Percentiles rank a stretch among this genome's conserved stretches.
phyloP scores from a whole-genome alignment of 139 green algal genomes.

The Eudorina sp. region DNA sequence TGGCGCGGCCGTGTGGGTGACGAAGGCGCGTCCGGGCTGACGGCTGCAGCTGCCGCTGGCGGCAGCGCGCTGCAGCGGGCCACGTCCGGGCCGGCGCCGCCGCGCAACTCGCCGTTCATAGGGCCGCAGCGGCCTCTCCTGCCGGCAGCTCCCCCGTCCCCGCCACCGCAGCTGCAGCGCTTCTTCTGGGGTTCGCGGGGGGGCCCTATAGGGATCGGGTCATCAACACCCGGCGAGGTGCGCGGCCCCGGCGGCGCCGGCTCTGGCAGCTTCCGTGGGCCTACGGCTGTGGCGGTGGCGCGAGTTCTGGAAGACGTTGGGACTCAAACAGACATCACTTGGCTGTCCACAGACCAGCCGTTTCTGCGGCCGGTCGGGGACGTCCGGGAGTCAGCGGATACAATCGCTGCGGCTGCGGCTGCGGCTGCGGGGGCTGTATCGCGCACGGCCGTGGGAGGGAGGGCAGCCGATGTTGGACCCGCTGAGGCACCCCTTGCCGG shows the following conservation, averaged over 20 bases:
- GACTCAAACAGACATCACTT: conserved; percentile 21
- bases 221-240: neutral
- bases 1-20: neutral
- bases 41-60: neutral
- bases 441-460: no score
- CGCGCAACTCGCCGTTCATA: neutral
- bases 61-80: neutral
- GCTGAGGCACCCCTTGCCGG: neutral
- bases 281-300: neutral
- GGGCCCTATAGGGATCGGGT: neutral
- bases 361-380: neutral
- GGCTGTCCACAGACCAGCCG: neutral
- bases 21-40: neutral
- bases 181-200: no score
- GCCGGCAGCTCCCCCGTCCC: neutral
- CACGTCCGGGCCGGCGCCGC: neutral
- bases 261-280: neutral
- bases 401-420: neutral
- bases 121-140: neutral
- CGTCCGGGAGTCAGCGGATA: neutral
- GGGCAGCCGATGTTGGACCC: neutral
- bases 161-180: neutral
- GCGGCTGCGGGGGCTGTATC: neutral
- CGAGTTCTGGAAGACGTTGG: neutral
- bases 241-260: neutral